A percentile compares a stretch with the other conserved stretches of the same genome.
Evolutionary conservation across 495 filamentous ascomycete species (phyloP).

Genomic region (Hyphodiscus hymeniophilus): DNA sequence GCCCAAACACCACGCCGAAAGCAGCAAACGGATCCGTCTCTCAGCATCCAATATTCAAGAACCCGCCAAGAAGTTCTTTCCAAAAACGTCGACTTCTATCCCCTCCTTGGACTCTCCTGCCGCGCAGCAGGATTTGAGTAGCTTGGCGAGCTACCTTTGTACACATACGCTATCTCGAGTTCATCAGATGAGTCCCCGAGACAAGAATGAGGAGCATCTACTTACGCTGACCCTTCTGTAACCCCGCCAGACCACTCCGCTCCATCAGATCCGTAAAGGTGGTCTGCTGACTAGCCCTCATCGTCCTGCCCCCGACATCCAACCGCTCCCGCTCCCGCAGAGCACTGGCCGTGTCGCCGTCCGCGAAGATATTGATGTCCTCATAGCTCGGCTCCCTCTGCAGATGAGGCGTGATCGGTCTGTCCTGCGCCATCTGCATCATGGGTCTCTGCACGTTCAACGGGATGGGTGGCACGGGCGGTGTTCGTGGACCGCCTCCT

Average conservation of each 20-base stretch:
- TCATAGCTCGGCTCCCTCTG: constrained; percentile 48
- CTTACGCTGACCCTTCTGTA: constrained; percentile 21
- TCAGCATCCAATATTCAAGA: background rate
- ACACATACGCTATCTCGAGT: constrained; percentile 11
- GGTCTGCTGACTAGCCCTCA: constrained; percentile 36
- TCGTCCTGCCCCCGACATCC: background rate
- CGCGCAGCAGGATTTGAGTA: background rate
- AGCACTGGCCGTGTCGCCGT: constrained; percentile 36
- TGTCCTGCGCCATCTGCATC: background rate
- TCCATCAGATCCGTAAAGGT: constrained; percentile 60
- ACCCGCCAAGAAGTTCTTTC: background rate
- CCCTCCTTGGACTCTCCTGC: background rate
- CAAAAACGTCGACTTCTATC: background rate
- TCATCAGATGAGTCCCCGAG: background rate
- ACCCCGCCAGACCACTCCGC: constrained; percentile 20
- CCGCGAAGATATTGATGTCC: constrained; percentile 65
- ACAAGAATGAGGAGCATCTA: background rate
- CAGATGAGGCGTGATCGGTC: constrained; percentile 24
- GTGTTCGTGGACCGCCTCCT: background rate
- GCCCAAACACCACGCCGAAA: background rate
- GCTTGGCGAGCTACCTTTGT: constrained; percentile 8
- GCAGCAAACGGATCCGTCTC: background rate
- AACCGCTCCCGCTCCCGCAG: constrained; percentile 8
- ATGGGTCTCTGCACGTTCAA: background rate
- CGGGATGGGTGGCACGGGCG: constrained; percentile 7